Percentiles rank a stretch among this genome's conserved stretches.
These are phyloP conservation scores for Colletotrichum sp. DNA, from an alignment of 2,329 filamentous ascomycete species.

Conservation along the genomic window DNA sequence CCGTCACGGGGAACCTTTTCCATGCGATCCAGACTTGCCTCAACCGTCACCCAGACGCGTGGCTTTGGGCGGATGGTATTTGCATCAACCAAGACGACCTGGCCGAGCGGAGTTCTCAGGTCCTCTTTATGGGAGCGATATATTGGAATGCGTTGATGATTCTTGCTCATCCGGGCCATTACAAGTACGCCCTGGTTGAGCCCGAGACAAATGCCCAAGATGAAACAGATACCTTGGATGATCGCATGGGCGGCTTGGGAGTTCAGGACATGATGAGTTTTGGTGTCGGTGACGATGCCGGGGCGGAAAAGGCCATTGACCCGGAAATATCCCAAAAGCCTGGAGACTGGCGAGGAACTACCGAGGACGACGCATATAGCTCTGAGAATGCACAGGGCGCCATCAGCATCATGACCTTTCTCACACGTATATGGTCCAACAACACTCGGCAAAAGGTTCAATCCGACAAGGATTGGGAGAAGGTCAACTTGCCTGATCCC, in stretches of 20 bases:
- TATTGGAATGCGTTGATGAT: neutral
- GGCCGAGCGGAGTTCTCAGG: neutral
- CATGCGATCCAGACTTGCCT: neutral
- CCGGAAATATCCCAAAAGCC: neutral
- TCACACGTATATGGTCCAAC: neutral
- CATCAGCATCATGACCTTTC: constrained; percentile 9
- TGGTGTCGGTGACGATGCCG: neutral
- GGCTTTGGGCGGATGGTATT: constrained; percentile 11
- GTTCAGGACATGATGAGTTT: constrained; percentile 1
- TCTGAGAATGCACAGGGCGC: neutral
- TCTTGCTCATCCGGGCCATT: neutral
- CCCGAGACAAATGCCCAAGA: neutral
- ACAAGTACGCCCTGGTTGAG: neutral
- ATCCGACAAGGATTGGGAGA: neutral
- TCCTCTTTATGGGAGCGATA: neutral
- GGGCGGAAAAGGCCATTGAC: neutral
- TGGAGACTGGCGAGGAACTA: neutral
- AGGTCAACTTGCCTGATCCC: neutral
- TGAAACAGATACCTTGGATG: neutral
- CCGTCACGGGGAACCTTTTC: neutral
- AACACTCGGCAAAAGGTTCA: neutral
- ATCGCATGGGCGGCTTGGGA: neutral
- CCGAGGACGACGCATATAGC: neutral
- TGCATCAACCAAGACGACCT: constrained; percentile 8
- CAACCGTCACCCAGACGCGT: neutral